Base-by-base conservation (phyloP, 1,139 yeast species). In the Lodderomyces parapsilosis region DNA sequence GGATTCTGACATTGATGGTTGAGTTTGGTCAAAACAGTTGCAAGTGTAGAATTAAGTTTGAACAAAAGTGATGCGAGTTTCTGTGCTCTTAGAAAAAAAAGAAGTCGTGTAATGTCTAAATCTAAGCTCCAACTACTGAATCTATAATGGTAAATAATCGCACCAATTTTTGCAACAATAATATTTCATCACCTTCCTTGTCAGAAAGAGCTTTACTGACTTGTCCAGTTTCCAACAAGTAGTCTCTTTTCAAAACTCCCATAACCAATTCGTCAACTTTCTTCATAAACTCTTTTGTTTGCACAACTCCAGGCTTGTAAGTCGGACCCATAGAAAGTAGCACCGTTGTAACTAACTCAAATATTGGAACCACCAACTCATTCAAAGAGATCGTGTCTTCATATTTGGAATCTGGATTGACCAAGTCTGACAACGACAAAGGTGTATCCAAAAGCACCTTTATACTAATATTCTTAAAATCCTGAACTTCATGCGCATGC, bases 241-340 rank as follows among this genome's bases (percentile, higher is more conserved):
- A 71, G 51, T 86, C 94, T 52, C 87, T 75, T 56, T 87, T 87
- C 63, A 90, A 63, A 1, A 88, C 76, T 1, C 89, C 87, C 31
- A 80, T 76, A 11, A 85, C 70, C 46, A 88, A 64, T 41, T 74
- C 76, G 42, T 76, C 72, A 56, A 81, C 82, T 40, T 76, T 77
- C 6, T 60, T 57, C 56, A 88, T 59, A 40, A 90, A 63, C 6
- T 65, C 70, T 45, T 68, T 71, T 0, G 83, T 83, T 53, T 79
- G 82, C 4, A 64, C 59, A 17, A 81, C 71, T n/a, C 85, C 82
- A 1, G 80, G 76, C 47, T 74, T 76, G 59, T 89, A 88, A 42
- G 83, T 82, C 3, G 93, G 83, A 0, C 96, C 96, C 74, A 87
- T 79, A 2, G 96, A 79, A 19, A 89, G 66, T 8, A 86, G 66